A percentile compares a stretch with the other conserved stretches of the same genome.
phyloP scores from a whole-genome alignment of 2,329 filamentous ascomycete genomes.

The Metarhizium album region DNA sequence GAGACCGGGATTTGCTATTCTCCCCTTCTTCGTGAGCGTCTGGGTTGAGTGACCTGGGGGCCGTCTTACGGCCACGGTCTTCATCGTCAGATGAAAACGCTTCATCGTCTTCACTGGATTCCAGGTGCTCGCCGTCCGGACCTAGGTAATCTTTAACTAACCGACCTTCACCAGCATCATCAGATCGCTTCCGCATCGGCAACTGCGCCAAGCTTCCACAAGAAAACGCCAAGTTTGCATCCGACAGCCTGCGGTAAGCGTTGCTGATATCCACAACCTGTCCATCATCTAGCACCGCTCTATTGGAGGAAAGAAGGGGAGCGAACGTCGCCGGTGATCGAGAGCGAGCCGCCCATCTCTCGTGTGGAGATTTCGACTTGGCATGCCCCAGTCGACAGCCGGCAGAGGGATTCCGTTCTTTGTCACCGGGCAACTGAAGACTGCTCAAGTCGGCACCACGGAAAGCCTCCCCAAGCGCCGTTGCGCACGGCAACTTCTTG shows the following conservation, averaged over 20 bases:
- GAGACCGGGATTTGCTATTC: slow-evolving; percentile 21
- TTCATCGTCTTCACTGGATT: slow-evolving; percentile 65
- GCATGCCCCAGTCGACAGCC: slow-evolving; percentile 23
- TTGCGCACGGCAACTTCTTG: slow-evolving; percentile 22
- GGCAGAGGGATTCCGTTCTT: slow-evolving; percentile 30
- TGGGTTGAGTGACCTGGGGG: slow-evolving; percentile 34
- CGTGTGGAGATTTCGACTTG: slow-evolving; percentile 43
- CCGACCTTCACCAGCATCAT: slow-evolving; percentile 37
- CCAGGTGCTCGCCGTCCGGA: slow-evolving; percentile 55
- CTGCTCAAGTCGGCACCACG: slow-evolving; percentile 39
- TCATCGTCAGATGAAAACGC: slow-evolving; percentile 55
- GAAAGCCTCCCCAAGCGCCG: slow-evolving; percentile 41
- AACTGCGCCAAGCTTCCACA: slow-evolving; percentile 52
- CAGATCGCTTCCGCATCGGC: slow-evolving; percentile 42
- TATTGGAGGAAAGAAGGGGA: slow-evolving; percentile 18
- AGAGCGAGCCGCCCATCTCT: slow-evolving; percentile 31
- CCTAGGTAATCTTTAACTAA: slow-evolving; percentile 57
- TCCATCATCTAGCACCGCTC: slow-evolving; percentile 47
- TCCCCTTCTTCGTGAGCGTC: slow-evolving; percentile 24
- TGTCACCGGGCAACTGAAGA: slow-evolving; percentile 37
- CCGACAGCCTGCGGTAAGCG: slow-evolving; percentile 60
- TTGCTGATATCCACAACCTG: slow-evolving; percentile 55
- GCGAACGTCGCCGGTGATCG: slow-evolving; percentile 23
- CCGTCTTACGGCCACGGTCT: slow-evolving; percentile 48
- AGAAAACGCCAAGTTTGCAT: slow-evolving; percentile 56